Percentiles rank a stretch among this genome's conserved stretches.
phyloP scores from a whole-genome alignment of 2,329 filamentous ascomycete species.

The Fusarium sp. region DNA sequence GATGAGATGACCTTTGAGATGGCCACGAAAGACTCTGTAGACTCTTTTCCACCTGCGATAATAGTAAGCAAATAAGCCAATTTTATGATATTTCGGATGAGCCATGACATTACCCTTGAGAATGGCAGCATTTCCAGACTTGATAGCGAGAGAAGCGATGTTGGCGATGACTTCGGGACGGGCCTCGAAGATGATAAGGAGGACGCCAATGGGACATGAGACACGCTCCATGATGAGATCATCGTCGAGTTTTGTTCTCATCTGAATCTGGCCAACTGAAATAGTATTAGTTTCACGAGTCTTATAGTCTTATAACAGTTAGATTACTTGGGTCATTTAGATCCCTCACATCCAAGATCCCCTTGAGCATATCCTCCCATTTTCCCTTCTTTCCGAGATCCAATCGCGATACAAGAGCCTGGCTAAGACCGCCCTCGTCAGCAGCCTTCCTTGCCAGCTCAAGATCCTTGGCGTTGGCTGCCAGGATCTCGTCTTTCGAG shows the following conservation, averaged over 20 bases:
- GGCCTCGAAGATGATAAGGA: constrained; percentile 98
- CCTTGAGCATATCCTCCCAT: constrained; percentile 97
- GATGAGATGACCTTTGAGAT: constrained; percentile 87
- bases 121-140: constrained; percentile 96
- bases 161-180: constrained; percentile 98
- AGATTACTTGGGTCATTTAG: constrained; percentile 83
- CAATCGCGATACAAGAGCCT: constrained; percentile 86
- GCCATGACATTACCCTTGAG: constrained; percentile 77
- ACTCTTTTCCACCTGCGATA: constrained; percentile 85
- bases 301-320: neutral
- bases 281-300: neutral
- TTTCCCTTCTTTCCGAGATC: constrained; percentile 89
- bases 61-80: neutral
- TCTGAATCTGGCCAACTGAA: constrained; percentile 82
- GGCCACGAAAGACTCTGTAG: constrained; percentile 90
- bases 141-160: constrained; percentile 94
- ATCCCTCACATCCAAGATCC: constrained; percentile 86
- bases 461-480: constrained; percentile 87
- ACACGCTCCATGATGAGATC: constrained; percentile 86
- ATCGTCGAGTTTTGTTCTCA: constrained; percentile 88
- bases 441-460: constrained; percentile 78
- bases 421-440: constrained; percentile 77
- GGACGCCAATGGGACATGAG: constrained; percentile 94
- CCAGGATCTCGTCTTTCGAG: constrained; percentile 79
- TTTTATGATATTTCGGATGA: no score